Evolutionary conservation across 2,329 filamentous ascomycete genomes (phyloP).

Genomic region (Venturia carpophila): DNA sequence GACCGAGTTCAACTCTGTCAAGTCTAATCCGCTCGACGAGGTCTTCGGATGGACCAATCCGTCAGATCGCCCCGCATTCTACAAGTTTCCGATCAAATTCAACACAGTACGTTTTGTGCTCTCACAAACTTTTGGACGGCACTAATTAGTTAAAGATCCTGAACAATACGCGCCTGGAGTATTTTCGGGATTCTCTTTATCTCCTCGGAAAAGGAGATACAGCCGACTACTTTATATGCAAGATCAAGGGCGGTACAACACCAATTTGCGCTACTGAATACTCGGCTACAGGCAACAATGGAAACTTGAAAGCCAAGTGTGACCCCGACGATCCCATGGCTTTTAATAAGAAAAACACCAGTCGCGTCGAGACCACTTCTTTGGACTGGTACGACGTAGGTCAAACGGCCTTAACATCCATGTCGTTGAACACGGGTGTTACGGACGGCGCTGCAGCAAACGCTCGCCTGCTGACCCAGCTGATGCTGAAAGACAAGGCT

Average conservation of each 20-base stretch:
- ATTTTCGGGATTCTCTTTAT: conserved; percentile 52
- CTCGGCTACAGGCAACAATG: conserved; percentile 43
- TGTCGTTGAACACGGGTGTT: conserved; percentile 38
- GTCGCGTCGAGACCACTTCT: conserved; percentile 39
- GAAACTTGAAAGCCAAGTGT: conserved; percentile 54
- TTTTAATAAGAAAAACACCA: conserved; percentile 51
- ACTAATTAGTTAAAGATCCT: conserved; percentile 20
- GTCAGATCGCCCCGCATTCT: conserved; percentile 31
- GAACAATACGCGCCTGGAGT: conserved; percentile 28
- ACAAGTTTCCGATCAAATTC: conserved; percentile 48
- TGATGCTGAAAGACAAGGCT: conserved; percentile 32
- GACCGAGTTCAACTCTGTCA: conserved; percentile 37
- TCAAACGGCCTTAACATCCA: conserved; percentile 35
- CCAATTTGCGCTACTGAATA: conserved; percentile 57
- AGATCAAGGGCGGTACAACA: conserved; percentile 55
- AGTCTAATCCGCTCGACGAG: conserved; percentile 56
- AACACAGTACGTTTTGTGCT: conserved; percentile 49
- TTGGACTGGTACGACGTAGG: conserved; percentile 39
- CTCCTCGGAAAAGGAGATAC: conserved; percentile 48
- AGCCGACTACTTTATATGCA: conserved; percentile 57
- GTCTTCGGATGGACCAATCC: conserved; percentile 57
- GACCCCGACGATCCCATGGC: conserved; percentile 46
- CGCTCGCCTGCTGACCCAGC: conserved; percentile 37
- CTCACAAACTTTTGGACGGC: neutral
- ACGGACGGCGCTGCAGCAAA: conserved; percentile 38